phyloP scores from a whole-genome alignment of 192 early-diverging fungal genomes.

The Rhizophagus clarus region DNA sequence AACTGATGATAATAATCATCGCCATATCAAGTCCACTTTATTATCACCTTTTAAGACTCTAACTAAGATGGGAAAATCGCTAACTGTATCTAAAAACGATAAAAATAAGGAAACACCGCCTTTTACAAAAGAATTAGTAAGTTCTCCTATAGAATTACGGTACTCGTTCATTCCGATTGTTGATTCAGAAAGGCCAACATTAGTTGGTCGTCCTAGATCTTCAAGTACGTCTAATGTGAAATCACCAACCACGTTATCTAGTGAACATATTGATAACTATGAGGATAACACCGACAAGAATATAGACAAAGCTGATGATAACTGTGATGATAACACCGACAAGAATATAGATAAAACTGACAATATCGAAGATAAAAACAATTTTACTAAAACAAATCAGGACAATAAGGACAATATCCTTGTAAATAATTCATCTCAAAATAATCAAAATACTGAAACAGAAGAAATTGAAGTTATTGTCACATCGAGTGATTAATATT shows the following conservation, averaged over 20 bases:
- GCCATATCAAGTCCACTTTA: not conserved
- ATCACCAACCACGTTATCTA: not conserved
- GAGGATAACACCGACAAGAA: too few species aligned
- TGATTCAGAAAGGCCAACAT: not conserved
- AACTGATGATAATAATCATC: not conserved
- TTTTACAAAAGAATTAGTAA: not conserved
- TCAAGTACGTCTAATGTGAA: not conserved
- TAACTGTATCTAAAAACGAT: not conserved
- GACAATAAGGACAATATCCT: too few species aligned
- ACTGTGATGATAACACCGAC: too few species aligned
- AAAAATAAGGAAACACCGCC: not conserved
- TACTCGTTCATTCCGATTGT: not conserved
- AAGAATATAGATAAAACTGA: too few species aligned
- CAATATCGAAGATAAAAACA: too few species aligned
- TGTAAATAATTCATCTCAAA: too few species aligned
- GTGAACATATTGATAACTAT: not conserved
- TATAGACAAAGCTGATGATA: too few species aligned
- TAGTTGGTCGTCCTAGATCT: not conserved
- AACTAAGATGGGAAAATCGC: not conserved
- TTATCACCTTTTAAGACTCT: not conserved
- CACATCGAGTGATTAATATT: too few species aligned
- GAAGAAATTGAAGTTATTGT: too few species aligned
- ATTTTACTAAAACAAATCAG: too few species aligned
- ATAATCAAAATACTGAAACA: too few species aligned
- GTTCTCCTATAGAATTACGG: not conserved